A percentile compares a stretch with the other conserved stretches of the same genome.
phyloP scores from a whole-genome alignment of 495 filamentous ascomycete genomes.

The Penicillium turbatum region DNA sequence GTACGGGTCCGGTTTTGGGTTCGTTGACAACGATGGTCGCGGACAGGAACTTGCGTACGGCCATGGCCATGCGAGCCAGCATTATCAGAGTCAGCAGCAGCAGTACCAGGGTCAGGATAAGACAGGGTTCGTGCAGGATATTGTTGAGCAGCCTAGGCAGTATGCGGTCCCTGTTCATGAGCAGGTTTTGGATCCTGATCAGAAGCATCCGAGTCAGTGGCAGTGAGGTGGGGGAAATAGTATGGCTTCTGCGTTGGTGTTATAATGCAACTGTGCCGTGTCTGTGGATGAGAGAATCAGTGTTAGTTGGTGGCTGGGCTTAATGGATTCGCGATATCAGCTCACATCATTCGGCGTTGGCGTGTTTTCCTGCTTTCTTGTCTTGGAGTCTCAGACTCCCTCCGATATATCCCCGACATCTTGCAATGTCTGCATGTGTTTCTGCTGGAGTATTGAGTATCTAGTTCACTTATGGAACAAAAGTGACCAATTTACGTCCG shows the following conservation, averaged over 20 bases:
- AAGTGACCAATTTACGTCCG: background rate
- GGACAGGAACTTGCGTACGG: conserved; percentile 17
- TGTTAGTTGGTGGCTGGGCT: background rate
- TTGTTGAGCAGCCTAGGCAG: conserved; percentile 7
- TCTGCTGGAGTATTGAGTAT: background rate
- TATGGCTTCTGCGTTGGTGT: background rate
- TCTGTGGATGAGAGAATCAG: background rate
- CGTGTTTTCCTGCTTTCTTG: background rate
- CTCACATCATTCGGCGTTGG: conserved; percentile 3
- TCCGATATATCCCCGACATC: conserved; percentile 12
- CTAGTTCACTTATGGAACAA: background rate
- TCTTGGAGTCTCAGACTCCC: background rate
- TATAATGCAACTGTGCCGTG: background rate
- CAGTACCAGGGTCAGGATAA: conserved; percentile 3
- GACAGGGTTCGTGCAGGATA: conserved; percentile 4
- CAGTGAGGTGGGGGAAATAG: background rate
- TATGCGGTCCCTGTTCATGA: background rate
- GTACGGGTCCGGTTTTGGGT: conserved; percentile 21
- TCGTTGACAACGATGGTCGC: conserved; percentile 28
- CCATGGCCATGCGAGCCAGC: background rate
- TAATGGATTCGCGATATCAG: conserved; percentile 5
- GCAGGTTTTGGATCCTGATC: background rate
- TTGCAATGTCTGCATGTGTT: conserved; percentile 5
- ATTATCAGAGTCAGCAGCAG: background rate
- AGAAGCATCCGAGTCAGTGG: conserved; percentile 2